A percentile compares a stretch with the other conserved stretches of the same genome.
These are phyloP conservation scores for Suillus subaureus DNA, from an alignment of 768 basidiomycete genomes.

Conservation along the genomic window DNA sequence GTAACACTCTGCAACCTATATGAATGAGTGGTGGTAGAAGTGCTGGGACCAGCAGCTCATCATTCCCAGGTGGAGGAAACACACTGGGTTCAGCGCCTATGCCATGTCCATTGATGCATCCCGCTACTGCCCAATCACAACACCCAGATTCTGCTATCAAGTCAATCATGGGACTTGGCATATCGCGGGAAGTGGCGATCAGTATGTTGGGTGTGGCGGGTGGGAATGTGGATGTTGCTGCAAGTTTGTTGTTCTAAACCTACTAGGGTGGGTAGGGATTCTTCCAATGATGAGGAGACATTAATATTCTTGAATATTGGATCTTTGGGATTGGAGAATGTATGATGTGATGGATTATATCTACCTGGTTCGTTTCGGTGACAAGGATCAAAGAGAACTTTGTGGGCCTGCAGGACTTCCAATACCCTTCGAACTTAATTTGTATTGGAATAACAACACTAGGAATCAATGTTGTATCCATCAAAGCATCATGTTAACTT, in stretches of 20 bases:
- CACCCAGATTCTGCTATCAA: constrained; percentile 65
- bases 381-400: no score
- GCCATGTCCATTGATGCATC: constrained; percentile 25
- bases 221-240: constrained; percentile 88
- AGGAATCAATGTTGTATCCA: no score
- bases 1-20: constrained; percentile 8
- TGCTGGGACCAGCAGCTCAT: neutral
- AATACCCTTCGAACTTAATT: no score
- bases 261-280: no score
- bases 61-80: constrained; percentile 61
- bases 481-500: no score
- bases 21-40: constrained; percentile 20
- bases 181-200: constrained; percentile 76
- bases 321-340: neutral
- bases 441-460: no score
- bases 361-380: no score
- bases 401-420: no score
- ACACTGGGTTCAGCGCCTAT: constrained; percentile 53
- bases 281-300: neutral
- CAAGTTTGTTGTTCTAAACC: constrained; percentile 77
- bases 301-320: neutral
- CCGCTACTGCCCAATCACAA: constrained; percentile 17
- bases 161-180: constrained; percentile 77
- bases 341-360: neutral
- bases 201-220: constrained; percentile 74